phyloP scores from a whole-genome alignment of 495 filamentous ascomycete species.

The Hyaloscypha hepaticicola region DNA sequence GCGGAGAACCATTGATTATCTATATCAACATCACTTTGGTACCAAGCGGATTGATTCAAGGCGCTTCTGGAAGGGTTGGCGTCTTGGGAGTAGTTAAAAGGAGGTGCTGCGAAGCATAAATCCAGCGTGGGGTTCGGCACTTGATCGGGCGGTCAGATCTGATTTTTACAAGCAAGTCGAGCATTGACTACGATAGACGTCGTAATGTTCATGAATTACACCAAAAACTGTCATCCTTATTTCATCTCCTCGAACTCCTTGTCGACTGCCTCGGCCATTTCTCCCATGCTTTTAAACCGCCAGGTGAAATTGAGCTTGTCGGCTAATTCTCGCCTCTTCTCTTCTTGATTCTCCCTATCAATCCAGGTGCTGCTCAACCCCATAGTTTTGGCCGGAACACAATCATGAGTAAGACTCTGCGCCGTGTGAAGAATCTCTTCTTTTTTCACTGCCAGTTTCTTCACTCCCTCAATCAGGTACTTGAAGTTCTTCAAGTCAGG shows the following conservation, averaged over 20 bases:
- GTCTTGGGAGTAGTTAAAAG: conserved; percentile 3
- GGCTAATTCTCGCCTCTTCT: conserved; percentile 35
- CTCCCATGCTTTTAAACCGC: conserved; percentile 61
- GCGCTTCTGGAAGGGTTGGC: neutral
- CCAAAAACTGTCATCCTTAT: neutral
- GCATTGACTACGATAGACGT: neutral
- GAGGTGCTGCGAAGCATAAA: conserved; percentile 8
- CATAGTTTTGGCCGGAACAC: conserved; percentile 61
- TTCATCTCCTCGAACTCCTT: conserved; percentile 23
- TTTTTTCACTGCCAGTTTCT: conserved; percentile 51
- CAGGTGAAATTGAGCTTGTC: conserved; percentile 6
- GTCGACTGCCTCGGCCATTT: conserved; percentile 71
- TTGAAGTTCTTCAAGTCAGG: conserved; percentile 65
- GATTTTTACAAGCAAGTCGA: neutral
- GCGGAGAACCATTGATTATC: neutral
- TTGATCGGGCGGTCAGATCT: neutral
- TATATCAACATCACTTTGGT: neutral
- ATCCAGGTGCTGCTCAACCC: conserved; percentile 73
- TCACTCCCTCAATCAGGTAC: conserved; percentile 43
- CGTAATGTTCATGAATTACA: neutral
- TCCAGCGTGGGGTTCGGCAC: neutral
- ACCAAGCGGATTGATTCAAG: neutral
- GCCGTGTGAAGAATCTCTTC: conserved; percentile 66
- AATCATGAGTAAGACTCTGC: conserved; percentile 65
- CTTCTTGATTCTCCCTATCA: conserved; percentile 48